Base-by-base conservation (phyloP, 768 basidiomycete species). In the Amanita rubescens region DNA sequence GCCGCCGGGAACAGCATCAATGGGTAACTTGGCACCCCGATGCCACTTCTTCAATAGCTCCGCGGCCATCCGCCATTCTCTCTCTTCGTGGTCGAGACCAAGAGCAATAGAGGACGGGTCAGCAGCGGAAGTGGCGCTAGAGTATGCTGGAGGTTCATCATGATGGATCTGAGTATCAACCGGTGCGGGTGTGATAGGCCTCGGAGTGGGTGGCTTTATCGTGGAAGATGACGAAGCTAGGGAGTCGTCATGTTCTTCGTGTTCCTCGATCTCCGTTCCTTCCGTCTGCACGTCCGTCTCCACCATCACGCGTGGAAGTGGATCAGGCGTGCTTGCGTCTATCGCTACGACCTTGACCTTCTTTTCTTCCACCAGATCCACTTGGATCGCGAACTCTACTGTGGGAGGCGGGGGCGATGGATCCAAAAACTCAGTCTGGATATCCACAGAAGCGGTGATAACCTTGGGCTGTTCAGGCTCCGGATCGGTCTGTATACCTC, bases 91-190 rank as follows among this genome's bases (percentile, higher is more conserved):
- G 41, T 82, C 75, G 56, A 82, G 75, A 30, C 72, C 73, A 17
- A 51, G 50, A 39, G 37, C 25, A n/a, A 41, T 17, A 7, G 47
- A 30, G 33, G 49, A 50, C 2, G 39, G 50, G 2, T 27, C 39
- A n/a, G 50, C 50, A 27, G 41, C 25, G 32, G 50, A 42, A 12
- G 50, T 20, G 30, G 41, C 30, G 39, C 50, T 75, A n/a, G 51
- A n/a, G 63, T 92, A 90, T 1, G 88, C 80, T 0, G 90, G 90
- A 0, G 90, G 89, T 34, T 82, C 74, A 57, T 90, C 88, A 39
- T 57, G 60, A 10, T 67, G 59, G 54, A 53, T 12, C 46, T 60
- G 42, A 19, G 53, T 17, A 57, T 62, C 24, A 60, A 61, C 27
- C 64, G 61, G 46, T 65, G 67, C 39, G 73, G 71, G 17, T 71